Evolutionary conservation across 495 filamentous ascomycete genomes (phyloP), one percentile per base, ranked within the genome.

Genomic region (Elasticomyces elasticus): DNA sequence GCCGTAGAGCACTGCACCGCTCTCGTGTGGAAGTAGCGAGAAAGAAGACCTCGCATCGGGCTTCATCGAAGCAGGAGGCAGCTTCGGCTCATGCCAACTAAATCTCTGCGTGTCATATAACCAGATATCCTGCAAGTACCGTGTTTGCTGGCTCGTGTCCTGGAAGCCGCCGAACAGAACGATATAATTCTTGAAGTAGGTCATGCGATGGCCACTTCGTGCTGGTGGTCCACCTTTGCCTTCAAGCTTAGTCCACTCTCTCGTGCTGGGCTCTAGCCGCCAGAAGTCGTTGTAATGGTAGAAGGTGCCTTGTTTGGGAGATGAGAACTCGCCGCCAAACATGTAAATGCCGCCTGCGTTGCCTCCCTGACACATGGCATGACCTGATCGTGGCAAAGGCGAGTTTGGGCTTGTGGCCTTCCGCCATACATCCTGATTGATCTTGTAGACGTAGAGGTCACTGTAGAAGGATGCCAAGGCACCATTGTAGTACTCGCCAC

Each of bases 241-340:
- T 66, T 98, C 92, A 25, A 98, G 66, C 26, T 88, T 80, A 40
- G 80, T 85, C 92, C 92, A 98, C 72, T 98, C 92, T 52, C 86
- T 76, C 0, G 81, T 79, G 5, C 77, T 74, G 0, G 88, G 81
- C 49, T 95, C 88, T 31, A 96, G 80, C 27, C 86, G 77, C 92
- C 92, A 98, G 66, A 97, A 96, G 65, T 96, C 92, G 67, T 95
- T 94, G 72, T 98, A 98, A 62, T 98, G 92, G 65, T 98, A 96
- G 66, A 98, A 98, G 1, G 91, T 98, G 3, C 92, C 92, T 67
- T 98, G 92, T 63, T 96, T 98, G 1, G 92, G 92, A 9, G 76
- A 82, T 1, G 79, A 86, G 49, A 84, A 83, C 60, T 81, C 78
- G 61, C 91, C 92, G 62, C 92, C 92, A 61, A 96, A 97, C 15